These are phyloP conservation scores for Nasturtium officinale DNA, from an alignment of 345 rosid species.

Conservation along the genomic window DNA sequence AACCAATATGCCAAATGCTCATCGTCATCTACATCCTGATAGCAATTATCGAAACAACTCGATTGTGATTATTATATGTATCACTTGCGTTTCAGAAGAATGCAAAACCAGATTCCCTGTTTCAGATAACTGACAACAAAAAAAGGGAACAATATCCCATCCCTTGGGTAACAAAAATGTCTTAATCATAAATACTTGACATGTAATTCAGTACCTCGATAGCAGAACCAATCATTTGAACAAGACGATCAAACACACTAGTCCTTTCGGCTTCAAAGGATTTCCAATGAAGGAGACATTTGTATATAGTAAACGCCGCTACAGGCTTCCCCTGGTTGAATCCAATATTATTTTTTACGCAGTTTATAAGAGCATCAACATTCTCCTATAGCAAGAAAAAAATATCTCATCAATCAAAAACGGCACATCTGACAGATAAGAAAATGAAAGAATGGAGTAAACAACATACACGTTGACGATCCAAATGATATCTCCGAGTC, in stretches of 20 bases:
- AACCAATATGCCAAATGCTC: conserved; percentile 98
- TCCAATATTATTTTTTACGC: conserved; percentile 75
- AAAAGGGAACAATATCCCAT: not conserved
- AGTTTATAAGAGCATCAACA: conserved; percentile 82
- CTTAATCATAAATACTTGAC: conserved; percentile 2
- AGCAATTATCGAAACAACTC: conserved; percentile 25
- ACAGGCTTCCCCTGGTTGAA: conserved; percentile 86
- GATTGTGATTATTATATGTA: conserved; percentile 11
- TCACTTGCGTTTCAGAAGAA: conserved; percentile 16
- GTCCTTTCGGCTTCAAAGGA: conserved; percentile 97
- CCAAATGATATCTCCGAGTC: conserved; percentile 63
- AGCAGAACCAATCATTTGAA: conserved; percentile 97
- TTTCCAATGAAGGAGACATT: conserved; percentile 94
- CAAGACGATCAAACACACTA: conserved; percentile 91
- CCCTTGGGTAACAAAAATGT: not conserved
- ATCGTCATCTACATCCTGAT: conserved; percentile 83
- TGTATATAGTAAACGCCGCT: conserved; percentile 93
- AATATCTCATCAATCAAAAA: conserved; percentile 24
- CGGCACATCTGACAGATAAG: conserved; percentile 18
- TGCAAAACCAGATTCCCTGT: not conserved
- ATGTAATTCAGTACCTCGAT: conserved; percentile 65
- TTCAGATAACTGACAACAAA: conserved; percentile 17
- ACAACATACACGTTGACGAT: conserved; percentile 79
- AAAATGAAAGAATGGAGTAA: conserved; percentile 27
- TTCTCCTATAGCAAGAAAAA: conserved; percentile 64